Base-by-base conservation (phyloP, 1,284 basidiomycete species). In the Boletellus deceptivus region DNA sequence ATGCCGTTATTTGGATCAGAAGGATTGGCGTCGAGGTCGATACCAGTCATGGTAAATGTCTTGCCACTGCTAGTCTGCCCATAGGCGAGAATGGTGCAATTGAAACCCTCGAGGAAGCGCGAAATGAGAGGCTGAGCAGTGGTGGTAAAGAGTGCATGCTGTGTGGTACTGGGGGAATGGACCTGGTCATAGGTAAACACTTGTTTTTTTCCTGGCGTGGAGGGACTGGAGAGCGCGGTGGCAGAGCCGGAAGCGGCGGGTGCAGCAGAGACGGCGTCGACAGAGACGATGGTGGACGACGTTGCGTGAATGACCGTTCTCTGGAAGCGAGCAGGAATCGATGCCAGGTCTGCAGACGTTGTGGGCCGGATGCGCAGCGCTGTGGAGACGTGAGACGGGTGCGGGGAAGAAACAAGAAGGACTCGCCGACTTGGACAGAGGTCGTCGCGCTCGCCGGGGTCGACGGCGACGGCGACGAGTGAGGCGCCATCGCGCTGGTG, bases 51-150 rank as follows among this genome's bases (percentile, higher is more conserved):
- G 29, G 94, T 94, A 70, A 93, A 96, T 0, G 93, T 96, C 76
- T 98, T 99, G 46, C 96, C 96, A 55, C 91, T 94, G 57, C 90
- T 93, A 0, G 96, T 99, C 68, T 99, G 97, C 13, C 97, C 96
- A 72, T 99, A 99, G 48, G 96, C 96, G 55, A 99, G 82, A 55
- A 99, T 89, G 35, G 97, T 99, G 57, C 94, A 96, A 73, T 99
- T 99, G 74, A 94, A 96, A 11, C 96, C 96, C 63, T 95, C 92
- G 42, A 98, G 68, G 70, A 98, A 99, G 57, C 91, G 89, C 27
- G 88, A 84, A 55, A 98, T 81, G 58, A 97, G 85, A 22, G 92
- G 89, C 52, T 86, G 82, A 6, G 93, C 91, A 22, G 91, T 91
- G 6, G 81, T 79, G 36, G 84, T 84, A 71, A 92, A 99, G 59